Conservation (phyloP, 2,329 filamentous ascomycete species). For the Neonectria magnoliae region DNA sequence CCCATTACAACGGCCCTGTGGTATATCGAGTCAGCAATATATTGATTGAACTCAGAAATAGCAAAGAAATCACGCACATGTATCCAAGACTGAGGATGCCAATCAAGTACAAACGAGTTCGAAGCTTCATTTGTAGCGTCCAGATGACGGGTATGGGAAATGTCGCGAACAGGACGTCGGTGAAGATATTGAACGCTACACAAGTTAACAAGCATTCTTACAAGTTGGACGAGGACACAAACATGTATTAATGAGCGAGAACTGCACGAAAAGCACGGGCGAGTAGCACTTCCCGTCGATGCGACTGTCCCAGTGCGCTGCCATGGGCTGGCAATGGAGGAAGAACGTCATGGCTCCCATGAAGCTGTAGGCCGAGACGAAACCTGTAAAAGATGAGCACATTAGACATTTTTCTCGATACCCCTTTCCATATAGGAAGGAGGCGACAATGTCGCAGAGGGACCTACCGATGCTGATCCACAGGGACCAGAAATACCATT, state of each 20-base stretch:
- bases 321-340: constrained; percentile 27
- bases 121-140: constrained; percentile 52
- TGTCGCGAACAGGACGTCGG: constrained; percentile 55
- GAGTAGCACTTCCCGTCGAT: constrained; percentile 24
- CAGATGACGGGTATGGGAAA: constrained; percentile 55
- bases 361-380: constrained; percentile 29
- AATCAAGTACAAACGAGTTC: constrained; percentile 52
- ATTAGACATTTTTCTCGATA: no score
- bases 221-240: background rate
- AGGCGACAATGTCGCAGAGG: background rate
- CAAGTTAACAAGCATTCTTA: background rate
- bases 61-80: constrained; percentile 41
- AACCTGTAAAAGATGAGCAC: constrained; percentile 5
- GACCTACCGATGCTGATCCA: constrained; percentile 22
- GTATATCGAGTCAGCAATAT: background rate
- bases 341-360: constrained; percentile 26
- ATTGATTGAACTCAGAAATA: background rate
- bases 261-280: constrained; percentile 16
- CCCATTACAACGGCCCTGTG: constrained; percentile 52
- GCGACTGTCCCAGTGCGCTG: constrained; percentile 18
- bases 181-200: constrained; percentile 52
- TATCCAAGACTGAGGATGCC: constrained; percentile 55
- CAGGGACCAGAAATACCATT: constrained; percentile 23
- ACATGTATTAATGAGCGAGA: constrained; percentile 26
- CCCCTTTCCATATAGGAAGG: no score